These are phyloP conservation scores for Pestalotiopsis sp. DNA, from an alignment of 2,329 filamentous ascomycete species.

Conservation along the genomic window DNA sequence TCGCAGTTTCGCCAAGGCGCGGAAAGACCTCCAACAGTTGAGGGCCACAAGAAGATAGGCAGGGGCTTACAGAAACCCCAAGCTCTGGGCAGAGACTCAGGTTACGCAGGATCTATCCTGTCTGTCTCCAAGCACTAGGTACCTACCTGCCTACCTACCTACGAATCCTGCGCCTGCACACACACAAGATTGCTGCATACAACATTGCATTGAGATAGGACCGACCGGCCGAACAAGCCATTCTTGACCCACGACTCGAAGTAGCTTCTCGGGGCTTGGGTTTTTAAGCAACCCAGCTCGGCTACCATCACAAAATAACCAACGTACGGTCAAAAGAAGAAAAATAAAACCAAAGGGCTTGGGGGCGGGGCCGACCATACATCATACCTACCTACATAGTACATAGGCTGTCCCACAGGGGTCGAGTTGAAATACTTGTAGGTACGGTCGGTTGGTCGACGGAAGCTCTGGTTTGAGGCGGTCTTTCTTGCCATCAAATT, in stretches of 20 bases:
- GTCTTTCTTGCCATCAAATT: neutral
- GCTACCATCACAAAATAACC: neutral
- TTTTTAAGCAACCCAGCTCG: neutral
- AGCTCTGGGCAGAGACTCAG: neutral
- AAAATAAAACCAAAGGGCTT: neutral
- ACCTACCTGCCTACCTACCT: neutral
- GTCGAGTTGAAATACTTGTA: neutral
- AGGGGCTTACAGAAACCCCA: neutral
- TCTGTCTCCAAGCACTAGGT: neutral
- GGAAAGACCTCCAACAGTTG: slow-evolving; percentile 10
- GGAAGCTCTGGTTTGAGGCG: neutral
- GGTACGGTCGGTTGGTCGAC: neutral
- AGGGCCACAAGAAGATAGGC: slow-evolving; percentile 6
- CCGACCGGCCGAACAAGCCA: neutral
- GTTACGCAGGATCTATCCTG: neutral
- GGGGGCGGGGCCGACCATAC: neutral
- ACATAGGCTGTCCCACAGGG: neutral
- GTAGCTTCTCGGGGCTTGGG: neutral
- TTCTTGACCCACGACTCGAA: slow-evolving; percentile 4
- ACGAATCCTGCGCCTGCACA: neutral
- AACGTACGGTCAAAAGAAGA: neutral
- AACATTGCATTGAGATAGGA: neutral
- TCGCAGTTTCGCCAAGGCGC: slow-evolving; percentile 6
- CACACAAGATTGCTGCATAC: neutral
- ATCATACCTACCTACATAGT: neutral